Base-by-base conservation (phyloP, 169 alveolate species). In the Eimeria praecox region DNA sequence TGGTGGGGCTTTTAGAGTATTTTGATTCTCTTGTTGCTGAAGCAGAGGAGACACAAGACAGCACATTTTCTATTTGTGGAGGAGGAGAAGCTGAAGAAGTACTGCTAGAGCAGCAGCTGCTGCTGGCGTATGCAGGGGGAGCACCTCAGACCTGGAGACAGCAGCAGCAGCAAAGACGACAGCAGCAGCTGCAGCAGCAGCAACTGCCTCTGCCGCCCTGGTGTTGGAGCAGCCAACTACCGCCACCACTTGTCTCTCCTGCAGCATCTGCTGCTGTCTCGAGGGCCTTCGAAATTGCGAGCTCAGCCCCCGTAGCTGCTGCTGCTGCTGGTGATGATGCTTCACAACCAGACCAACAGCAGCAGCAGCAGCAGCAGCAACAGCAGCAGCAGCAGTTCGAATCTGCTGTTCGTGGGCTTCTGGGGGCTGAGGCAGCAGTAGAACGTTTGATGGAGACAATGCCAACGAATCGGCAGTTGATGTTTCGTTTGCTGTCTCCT, bases 21-120 rank as follows among this genome's bases (percentile, higher is more conserved):
- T 83, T 83, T 24, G 91, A 83, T 4, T 83, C 91, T 22, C 75
- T 83, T 10, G 75, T 46, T 1, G 91, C 91, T 0, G 75, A 44
- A 52, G 91, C 77, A 52, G 75, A 8, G 49, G 66, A 42, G 33
- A 42, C 88, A 78, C 27, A 40, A 49, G 64, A 16, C 66, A 40
- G 69, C 8, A 33, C 73, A 1, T 46, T 83, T 46, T 80, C 89
- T 20, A 40, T 80, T 1, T 83, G 91, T 30, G 91, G 91, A 18
- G 91, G 91, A 12, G 91, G 91, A 8, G 91, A 83, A 52, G 91
- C 91, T 33, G 91, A 83, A n/a, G 91, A 83, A n/a, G 91, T 54
- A 38, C 73, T 83, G 91, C 91, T 83, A 46, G 91, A 83, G 91
- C 91, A 83, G 91, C 91, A 83, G 91, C 91, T 83, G 91, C 75